Conservation (phyloP, 148 eudicot species). For the Fagopyrum tataricum region DNA sequence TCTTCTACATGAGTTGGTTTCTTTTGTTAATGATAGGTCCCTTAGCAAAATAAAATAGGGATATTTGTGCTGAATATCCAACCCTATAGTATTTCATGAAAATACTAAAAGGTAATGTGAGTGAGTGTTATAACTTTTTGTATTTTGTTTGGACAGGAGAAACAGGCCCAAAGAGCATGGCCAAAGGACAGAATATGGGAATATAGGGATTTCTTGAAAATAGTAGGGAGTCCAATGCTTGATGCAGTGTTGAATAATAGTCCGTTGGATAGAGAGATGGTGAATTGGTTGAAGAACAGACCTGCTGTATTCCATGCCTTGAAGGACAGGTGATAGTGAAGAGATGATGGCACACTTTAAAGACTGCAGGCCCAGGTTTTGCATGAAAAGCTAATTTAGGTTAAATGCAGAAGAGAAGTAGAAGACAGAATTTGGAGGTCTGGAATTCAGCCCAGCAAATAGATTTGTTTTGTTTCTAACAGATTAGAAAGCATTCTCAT, state of each 20-base stretch:
- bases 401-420: not conserved
- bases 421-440: not conserved
- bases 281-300: constrained; percentile 87
- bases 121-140: no score
- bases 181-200: constrained; percentile 87
- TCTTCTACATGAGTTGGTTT: not conserved
- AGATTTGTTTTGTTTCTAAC: constrained; percentile 4
- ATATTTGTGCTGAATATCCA: no score
- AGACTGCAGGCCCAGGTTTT: not conserved
- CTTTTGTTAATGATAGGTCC: not conserved
- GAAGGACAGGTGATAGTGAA: constrained; percentile 59
- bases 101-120: not conserved
- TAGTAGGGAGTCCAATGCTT: constrained; percentile 91
- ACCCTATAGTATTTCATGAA: not conserved
- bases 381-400: constrained; percentile 18
- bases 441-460: not conserved
- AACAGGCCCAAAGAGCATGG: constrained; percentile 86
- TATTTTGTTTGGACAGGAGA: constrained; percentile 47
- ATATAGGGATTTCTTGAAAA: constrained; percentile 44
- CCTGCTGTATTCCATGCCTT: constrained; percentile 68
- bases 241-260: constrained; percentile 60
- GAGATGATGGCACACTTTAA: not conserved
- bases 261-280: constrained; percentile 67
- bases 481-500: not conserved
- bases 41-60: no score